Evolutionary conservation across 805 yeast species (phyloP), one percentile per base, ranked within the genome.

Genomic region (Pichia scutulata): DNA sequence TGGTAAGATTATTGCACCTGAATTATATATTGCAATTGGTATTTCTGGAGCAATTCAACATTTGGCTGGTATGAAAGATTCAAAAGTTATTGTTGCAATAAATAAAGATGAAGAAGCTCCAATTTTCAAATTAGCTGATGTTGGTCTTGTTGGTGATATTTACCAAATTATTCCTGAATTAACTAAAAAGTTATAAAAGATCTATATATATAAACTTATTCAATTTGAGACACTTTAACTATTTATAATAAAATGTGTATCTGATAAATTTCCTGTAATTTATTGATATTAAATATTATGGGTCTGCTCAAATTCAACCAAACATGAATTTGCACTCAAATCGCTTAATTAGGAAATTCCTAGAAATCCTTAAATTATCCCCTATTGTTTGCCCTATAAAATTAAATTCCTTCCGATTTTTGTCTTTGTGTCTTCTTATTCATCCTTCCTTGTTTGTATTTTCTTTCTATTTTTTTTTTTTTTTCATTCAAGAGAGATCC

Each of bases 21-120:
- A 90, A 41, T 76, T 90, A 55, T 93, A 93, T 66, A 70, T 93
- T 43, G 98, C 97, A 3, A 82, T 90, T 41, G 99, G 99, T 56
- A 80, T 93, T 51, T 86, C 96, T 21, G 99, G 99, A 55, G 99
- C 99, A 30, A 92, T 92, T 62, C 99, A 92, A 72, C 99, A 92
- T 70, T 73, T 93, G 62, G 99, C 99, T 1, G 99, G 99, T 57
- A 92, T 92, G 97, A 92, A 90, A 70, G 97, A 92, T 65, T 79
- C 97, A 41, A 92, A 89, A 72, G 81, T 83, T 36, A 89, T 92
- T 66, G 97, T 89, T 30, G 96, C 97, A 39, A 87, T 92, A 54
- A 92, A 92, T 71, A 92, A 88, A 70, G 97, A 90, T 67, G 87
- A 86, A 50, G 97, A 92, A 54, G 89, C 96, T 10, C 95, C 99